Evolutionary conservation across 2,329 filamentous ascomycete genomes (phyloP).

Genomic region (Ceratocystis cubensis): DNA sequence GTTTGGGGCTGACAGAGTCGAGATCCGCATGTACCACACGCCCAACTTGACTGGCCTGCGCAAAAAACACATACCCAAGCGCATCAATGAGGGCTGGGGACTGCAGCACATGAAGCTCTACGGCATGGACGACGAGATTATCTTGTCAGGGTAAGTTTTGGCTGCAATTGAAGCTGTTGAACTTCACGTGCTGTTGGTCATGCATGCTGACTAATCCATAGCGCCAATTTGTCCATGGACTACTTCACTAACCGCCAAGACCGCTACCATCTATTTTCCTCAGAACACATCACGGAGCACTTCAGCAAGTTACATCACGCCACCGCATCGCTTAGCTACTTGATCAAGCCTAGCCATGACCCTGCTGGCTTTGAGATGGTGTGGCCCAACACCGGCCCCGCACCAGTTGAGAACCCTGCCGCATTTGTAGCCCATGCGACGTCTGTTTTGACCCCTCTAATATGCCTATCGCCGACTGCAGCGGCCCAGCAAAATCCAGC

Average conservation of each 20-base stretch:
- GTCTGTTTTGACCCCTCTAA: conserved; percentile 50
- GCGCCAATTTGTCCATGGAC: conserved; percentile 77
- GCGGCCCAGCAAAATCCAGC: conserved; percentile 23
- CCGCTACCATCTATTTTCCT: conserved; percentile 82
- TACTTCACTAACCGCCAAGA: conserved; percentile 97
- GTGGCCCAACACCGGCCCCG: conserved; percentile 76
- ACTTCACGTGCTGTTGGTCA: not conserved
- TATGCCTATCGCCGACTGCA: conserved; percentile 33
- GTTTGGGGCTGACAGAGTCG: conserved; percentile 72
- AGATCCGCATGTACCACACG: conserved; percentile 95
- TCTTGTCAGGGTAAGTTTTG: conserved; percentile 63
- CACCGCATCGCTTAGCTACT: conserved; percentile 70
- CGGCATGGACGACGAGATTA: conserved; percentile 86
- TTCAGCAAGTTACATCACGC: conserved; percentile 66
- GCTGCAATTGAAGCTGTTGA: not conserved
- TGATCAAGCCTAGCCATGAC: conserved; percentile 49
- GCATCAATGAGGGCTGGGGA: conserved; percentile 97
- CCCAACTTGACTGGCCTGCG: conserved; percentile 81
- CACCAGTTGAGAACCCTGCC: conserved; percentile 57
- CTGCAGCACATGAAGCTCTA: conserved; percentile 99
- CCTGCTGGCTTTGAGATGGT: conserved; percentile 46
- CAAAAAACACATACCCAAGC: conserved; percentile 70
- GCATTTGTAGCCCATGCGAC: conserved; percentile 60
- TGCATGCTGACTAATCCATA: conserved; percentile 24
- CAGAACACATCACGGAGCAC: conserved; percentile 65